Base-by-base conservation (phyloP, 116 monocot species). In the Dioscorea cayenensis region DNA sequence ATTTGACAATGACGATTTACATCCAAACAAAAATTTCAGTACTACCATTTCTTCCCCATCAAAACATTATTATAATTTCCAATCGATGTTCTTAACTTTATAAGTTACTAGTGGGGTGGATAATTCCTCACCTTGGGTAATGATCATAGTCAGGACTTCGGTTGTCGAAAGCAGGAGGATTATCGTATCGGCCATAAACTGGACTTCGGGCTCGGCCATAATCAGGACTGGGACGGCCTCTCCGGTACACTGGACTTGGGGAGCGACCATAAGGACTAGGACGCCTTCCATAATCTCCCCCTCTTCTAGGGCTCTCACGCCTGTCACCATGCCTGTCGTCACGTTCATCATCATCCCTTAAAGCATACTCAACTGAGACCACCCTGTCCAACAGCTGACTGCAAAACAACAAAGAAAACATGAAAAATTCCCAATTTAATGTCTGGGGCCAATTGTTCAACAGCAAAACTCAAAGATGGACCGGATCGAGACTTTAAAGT, bases 381-480 rank as follows among this genome's bases (percentile, higher is more conserved):
- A 92, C 85, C 71, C 97, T 74, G 61, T 92, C 97, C 69, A 90
- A 72, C 73, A 97, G 64, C 78, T 88, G 90, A 81, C 97, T 97
- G 88, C 68, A 82, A 67, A 74, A 11, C 17, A 11, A 60, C 19
- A 60, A 17, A 6, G 1, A 3, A 36, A 1, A 19, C 2, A 60
- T 60, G 19, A 51, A 7, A 22, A 20, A 52, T 17, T 43, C 43
- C 12, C 12, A 9, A 43, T 0, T 8, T 5, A 43, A 43, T 43
- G 43, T 9, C 1, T 6, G 1, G 12, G 43, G 8, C 8, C 43
- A 43, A 43, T 5, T 43, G 43, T 43, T 8, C 43, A 43, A 43
- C 43, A 43, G 2, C 32, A 32, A 32, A 32, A 32, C 32, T 32
- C 32, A 32, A 2, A 32, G 32, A 32, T 4, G 4, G 32, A 32